Base-by-base conservation (phyloP, 345 rosid species). In the Eucalyptus pauciflora region DNA sequence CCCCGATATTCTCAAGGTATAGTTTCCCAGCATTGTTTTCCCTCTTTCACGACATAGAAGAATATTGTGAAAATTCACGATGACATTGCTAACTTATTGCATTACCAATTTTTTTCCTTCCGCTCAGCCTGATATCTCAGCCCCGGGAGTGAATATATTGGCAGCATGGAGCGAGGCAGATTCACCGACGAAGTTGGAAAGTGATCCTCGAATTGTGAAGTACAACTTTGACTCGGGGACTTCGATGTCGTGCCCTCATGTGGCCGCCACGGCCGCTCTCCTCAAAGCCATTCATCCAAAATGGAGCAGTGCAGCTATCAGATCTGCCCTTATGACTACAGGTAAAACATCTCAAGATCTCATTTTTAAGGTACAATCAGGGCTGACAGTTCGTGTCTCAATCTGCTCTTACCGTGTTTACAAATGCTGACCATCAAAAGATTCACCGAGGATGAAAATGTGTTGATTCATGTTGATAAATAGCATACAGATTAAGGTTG, bases 191-290 rank as follows among this genome's bases (percentile, higher is more conserved):
- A 94, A 94, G 91, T 6, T 93, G 10, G 76, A 90, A 17, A 24
- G 52, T 4, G 99, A 97, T 88, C 87, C 88, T 13, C 91, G 97
- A 87, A 49, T 79, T 5, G 95, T 94, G 3, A 76, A 89, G 80
- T 97, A 87, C 88, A 95, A 94, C 50, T 13, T 96, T 2, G 17
- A 80, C 13, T 91, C 98, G 4, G 99, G 99, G 86, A 97, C 99
- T 90, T 97, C 99, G 7, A 97, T 97, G 99, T 91, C 99, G 87
- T 92, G 95, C 90, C 99, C 99, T 89, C 99, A 97, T 92, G 98
- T 96, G 43, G 93, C 98, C 20, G 99, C 94, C 45, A 92, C 92
- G 13, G 96, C 94, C 17, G 96, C 96, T 27, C 98, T 96, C 86
- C 95, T 96, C 86, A 95, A 88, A 92, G 96, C 98, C 45, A 91